Evolutionary conservation across 2,329 filamentous ascomycete genomes (phyloP).

Genomic region (Albophoma yamanashiensis): DNA sequence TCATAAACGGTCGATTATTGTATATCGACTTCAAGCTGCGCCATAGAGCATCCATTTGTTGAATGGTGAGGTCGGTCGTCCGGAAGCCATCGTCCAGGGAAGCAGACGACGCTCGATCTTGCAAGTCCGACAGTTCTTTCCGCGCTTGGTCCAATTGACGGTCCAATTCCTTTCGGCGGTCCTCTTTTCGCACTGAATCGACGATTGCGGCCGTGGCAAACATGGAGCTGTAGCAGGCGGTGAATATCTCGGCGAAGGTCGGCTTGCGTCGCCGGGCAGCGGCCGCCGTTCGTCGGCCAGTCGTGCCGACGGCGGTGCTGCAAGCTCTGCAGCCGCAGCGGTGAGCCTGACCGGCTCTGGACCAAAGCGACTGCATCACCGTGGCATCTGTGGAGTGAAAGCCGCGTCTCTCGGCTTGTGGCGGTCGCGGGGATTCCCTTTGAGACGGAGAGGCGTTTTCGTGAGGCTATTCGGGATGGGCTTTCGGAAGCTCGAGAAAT

Average conservation of each 20-base stretch:
- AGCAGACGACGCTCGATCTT: conserved; percentile 17
- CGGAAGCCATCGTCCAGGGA: conserved; percentile 3
- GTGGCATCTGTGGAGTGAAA: conserved; percentile 12
- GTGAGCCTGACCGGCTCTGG: conserved; percentile 52
- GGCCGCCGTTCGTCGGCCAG: conserved; percentile 40
- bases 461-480: background rate
- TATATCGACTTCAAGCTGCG: conserved; percentile 17
- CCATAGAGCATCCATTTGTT: conserved; percentile 23
- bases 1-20: conserved; percentile 22
- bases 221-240: conserved; percentile 57
- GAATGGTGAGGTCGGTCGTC: conserved; percentile 8
- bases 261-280: conserved; percentile 37
- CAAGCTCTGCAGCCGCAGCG: conserved; percentile 55
- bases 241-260: conserved; percentile 44
- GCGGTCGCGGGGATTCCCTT: background rate
- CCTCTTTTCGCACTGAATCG: conserved; percentile 50
- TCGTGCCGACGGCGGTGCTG: conserved; percentile 34
- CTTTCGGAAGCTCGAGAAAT: background rate
- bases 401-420: background rate
- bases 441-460: background rate
- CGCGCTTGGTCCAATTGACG: conserved; percentile 44
- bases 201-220: conserved; percentile 54
- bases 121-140: conserved; percentile 30
- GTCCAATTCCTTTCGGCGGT: conserved; percentile 50
- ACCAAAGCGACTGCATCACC: conserved; percentile 59